Evolutionary conservation across 2,329 filamentous ascomycete species (phyloP).

Genomic region (Hypoxylon sp.): DNA sequence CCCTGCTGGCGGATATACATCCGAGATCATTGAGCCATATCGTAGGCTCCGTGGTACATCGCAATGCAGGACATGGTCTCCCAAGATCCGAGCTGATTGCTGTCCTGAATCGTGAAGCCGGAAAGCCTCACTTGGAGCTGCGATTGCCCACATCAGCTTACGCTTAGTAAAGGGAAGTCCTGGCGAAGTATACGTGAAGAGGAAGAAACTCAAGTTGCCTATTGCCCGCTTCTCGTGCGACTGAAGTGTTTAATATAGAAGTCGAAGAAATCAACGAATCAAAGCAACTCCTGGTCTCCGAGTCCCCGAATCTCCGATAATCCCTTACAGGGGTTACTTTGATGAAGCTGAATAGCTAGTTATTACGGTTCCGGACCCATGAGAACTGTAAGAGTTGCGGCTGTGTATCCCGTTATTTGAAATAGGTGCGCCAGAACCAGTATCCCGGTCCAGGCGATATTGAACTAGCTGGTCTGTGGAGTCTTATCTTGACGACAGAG

Average conservation of each 20-base stretch:
- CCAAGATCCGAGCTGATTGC: constrained; percentile 17
- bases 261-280: constrained; percentile 6
- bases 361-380: constrained; percentile 1
- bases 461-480: constrained; percentile 17
- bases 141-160: constrained; percentile 12
- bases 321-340: constrained; percentile 4
- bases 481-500: constrained; percentile 20
- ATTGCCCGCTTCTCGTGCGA: constrained; percentile 5
- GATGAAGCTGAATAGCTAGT: constrained; percentile 1
- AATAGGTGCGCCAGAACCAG: neutral
- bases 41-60: constrained; percentile 17
- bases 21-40: constrained; percentile 29
- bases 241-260: constrained; percentile 9
- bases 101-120: constrained; percentile 11
- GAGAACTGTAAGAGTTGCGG: neutral
- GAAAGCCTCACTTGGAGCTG: constrained; percentile 6
- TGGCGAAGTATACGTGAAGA: constrained; percentile 2
- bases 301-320: constrained; percentile 14
- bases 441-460: constrained; percentile 1
- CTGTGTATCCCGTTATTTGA: constrained; percentile 9
- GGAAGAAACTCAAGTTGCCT: neutral
- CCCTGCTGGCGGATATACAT: constrained; percentile 30
- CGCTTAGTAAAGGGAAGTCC: neutral
- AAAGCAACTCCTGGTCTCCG: constrained; percentile 12
- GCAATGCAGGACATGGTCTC: constrained; percentile 24